Evolutionary conservation across 2,329 filamentous ascomycete species (phyloP).

Genomic region (Exophiala viscosa): DNA sequence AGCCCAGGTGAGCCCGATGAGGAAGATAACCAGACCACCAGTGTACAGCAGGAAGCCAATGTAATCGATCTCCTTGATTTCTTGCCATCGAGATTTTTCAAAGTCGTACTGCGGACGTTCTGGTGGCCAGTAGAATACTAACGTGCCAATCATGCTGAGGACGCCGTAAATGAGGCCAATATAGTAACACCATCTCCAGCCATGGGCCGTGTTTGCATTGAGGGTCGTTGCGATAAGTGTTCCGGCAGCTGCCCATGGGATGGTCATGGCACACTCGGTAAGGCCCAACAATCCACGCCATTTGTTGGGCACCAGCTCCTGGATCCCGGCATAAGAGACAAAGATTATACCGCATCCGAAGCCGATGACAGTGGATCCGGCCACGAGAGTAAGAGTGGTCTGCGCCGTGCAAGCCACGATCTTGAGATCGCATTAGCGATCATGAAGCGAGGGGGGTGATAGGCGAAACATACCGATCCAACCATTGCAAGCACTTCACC

Average conservation of each 20-base stretch:
- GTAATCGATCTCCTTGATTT: slow-evolving; percentile 46
- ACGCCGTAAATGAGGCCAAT: slow-evolving; percentile 10
- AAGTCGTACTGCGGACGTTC: slow-evolving; percentile 40
- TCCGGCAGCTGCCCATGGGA: slow-evolving; percentile 36
- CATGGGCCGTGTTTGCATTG: slow-evolving; percentile 39
- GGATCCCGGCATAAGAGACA: slow-evolving; percentile 36
- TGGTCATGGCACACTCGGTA: slow-evolving; percentile 36
- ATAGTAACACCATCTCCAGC: slow-evolving; percentile 51
- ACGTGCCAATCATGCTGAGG: slow-evolving; percentile 33
- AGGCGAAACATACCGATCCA: slow-evolving; percentile 26
- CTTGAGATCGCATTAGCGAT: background rate
- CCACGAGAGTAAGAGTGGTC: slow-evolving; percentile 18
- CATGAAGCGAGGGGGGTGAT: background rate
- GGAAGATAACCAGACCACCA: slow-evolving; percentile 40
- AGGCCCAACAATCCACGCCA: slow-evolving; percentile 28
- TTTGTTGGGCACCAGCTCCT: slow-evolving; percentile 38
- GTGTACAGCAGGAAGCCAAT: slow-evolving; percentile 44
- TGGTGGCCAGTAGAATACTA: slow-evolving; percentile 50
- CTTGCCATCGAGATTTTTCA: slow-evolving; percentile 32
- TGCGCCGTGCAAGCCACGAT: background rate
- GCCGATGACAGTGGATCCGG: slow-evolving; percentile 33
- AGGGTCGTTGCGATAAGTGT: slow-evolving; percentile 47
- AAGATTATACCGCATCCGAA: slow-evolving; percentile 39
- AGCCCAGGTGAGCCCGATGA: slow-evolving; percentile 45
- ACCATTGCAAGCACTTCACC: slow-evolving; percentile 35